Evolutionary conservation across 805 yeast genomes (phyloP), one percentile per base, ranked within the genome.

Genomic region (Yarrowia osloensis): DNA sequence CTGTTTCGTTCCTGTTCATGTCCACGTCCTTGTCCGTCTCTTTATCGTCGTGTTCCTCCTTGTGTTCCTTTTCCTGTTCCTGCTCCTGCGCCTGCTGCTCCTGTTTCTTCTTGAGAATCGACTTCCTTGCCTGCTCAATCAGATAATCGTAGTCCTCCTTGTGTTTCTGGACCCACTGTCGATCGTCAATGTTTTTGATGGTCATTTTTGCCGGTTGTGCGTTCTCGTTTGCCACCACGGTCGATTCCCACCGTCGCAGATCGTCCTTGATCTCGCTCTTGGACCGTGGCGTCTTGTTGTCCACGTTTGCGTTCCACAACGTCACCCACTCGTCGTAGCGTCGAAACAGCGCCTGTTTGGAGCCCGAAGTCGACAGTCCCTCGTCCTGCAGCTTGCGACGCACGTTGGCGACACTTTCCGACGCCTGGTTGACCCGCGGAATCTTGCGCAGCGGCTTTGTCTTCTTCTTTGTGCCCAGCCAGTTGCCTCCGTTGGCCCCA

Each of bases 291-390:
- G 80, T 81, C 39, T 83, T 78, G 6, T 92, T 83, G 73, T 91
- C 97, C 49, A 87, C 82, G 73, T 91, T 91, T 13, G 97, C 87
- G 73, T 93, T 93, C 86, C 88, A 89, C 12, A 91, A 73, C 35
- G 87, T 85, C 67, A 88, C 85, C 78, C 86, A 93, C 70, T 92
- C 94, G 69, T 85, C 87, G 73, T 89, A 89, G 46, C 98, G 77
- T 21, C 83, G 77, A 69, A 90, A 93, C 71, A 92, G 73, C 70
- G 85, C 87, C 17, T 77, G 77, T 68, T 90, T 80, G 0, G 88
- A 76, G 0, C 98, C 98, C 11, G 74, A 75, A 0, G 85, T 80
- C 0, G 92, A 84, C 7, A 93, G 75, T 15, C 85, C 84, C 24
- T 85, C 74, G 8, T 82, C 80, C 1, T 80, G 63, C 17, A 93